phyloP scores from a whole-genome alignment of 108 stramenopile species.

The Bacterosira constricta region DNA sequence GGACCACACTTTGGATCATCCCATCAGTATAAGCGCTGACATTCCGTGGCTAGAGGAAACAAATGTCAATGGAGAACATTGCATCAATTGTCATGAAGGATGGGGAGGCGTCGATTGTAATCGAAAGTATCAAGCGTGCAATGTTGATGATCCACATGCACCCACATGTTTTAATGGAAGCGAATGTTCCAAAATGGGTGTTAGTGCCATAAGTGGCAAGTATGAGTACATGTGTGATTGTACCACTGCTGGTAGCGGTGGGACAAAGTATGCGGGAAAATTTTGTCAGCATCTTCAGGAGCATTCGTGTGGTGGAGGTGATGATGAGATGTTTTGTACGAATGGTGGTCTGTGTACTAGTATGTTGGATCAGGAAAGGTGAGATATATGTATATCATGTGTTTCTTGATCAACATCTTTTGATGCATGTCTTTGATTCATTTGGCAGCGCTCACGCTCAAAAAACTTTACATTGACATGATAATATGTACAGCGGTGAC shows the following conservation, averaged over 20 bases:
- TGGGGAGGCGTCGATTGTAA: constrained; percentile 41
- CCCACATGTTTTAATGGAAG: constrained; percentile 42
- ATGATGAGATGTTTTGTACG: constrained; percentile 47
- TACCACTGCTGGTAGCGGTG: constrained; percentile 15
- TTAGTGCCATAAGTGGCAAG: constrained; percentile 1
- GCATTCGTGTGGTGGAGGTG: constrained; percentile 5
- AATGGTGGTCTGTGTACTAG: constrained; percentile 35
- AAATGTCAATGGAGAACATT: constrained; percentile 43
- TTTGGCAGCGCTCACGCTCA: background rate
- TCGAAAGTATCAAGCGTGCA: constrained; percentile 21
- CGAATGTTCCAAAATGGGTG: constrained; percentile 22
- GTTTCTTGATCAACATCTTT: too few relatives aligned
- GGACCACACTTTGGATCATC: background rate
- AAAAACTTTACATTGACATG: background rate
- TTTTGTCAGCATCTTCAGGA: constrained; percentile 43
- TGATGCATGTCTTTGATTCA: background rate
- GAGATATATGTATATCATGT: background rate
- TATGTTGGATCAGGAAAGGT: constrained; percentile 3
- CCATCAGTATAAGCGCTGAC: background rate
- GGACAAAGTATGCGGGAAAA: constrained; percentile 22
- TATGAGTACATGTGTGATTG: constrained; percentile 45
- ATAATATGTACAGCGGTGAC: background rate
- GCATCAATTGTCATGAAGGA: constrained; percentile 37
- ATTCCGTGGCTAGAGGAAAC: constrained; percentile 38
- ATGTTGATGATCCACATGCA: constrained; percentile 21